These are phyloP conservation scores for Trichoderma pleuroti DNA, from an alignment of 2,329 filamentous ascomycete genomes.

Conservation along the genomic window DNA sequence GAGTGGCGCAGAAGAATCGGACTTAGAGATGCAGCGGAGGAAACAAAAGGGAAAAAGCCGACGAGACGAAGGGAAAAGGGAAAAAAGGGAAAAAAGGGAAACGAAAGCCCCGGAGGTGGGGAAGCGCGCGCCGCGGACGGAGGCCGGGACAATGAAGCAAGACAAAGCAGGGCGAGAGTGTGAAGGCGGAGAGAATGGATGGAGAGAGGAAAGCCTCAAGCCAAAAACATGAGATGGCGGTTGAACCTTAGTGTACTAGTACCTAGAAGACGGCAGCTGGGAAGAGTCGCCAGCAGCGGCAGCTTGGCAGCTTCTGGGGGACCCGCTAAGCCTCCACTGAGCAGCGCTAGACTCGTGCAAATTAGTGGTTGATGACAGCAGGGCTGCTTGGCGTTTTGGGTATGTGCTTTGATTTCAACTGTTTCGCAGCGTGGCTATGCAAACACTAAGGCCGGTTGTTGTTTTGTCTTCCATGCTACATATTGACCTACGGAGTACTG, in stretches of 20 bases:
- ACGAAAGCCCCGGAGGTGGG: neutral
- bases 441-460: neutral
- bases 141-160: neutral
- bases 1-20: slow-evolving; percentile 1
- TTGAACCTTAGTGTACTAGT: neutral
- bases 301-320: neutral
- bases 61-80: neutral
- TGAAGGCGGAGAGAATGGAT: neutral
- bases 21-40: neutral
- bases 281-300: neutral
- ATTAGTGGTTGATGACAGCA: neutral
- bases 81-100: too few relatives aligned
- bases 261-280: too few relatives aligned
- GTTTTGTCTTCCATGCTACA: neutral
- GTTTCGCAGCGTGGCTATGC: neutral
- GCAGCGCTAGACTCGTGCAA: neutral
- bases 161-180: neutral
- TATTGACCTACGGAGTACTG: too few relatives aligned
- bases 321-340: neutral
- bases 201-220: neutral
- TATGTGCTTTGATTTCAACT: neutral
- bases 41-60: neutral
- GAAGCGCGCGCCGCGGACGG: slow-evolving; percentile 8
- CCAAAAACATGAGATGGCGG: neutral
- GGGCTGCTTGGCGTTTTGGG: neutral